Evolutionary conservation across 805 yeast genomes (phyloP), one percentile per base, ranked within the genome.

Genomic region (Saccharomyces jurei): DNA sequence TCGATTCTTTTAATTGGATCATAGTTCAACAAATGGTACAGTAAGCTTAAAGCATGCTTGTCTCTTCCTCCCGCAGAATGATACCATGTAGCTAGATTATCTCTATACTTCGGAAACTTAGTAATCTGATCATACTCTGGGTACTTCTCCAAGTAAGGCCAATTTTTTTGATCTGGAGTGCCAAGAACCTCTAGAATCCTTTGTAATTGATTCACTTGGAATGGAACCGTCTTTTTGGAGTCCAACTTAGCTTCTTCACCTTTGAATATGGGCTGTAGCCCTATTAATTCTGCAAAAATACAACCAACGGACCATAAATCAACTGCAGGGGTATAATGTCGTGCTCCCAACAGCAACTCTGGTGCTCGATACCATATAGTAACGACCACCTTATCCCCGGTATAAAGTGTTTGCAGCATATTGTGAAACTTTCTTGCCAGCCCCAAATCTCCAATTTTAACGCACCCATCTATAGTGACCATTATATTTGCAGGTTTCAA

Each of bases 201-300:
- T 63, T 87, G 86, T 66, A 92, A 78, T 72, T 94, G 99, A 66
- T 88, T 91, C 55, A 86, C 83, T 70, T 94, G 99, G 70, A 94
- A 94, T 2, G 98, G 97, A 4, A 92, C 91, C 54, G 83, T 86
- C 65, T 92, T 91, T 65, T 90, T 92, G 60, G 87, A 87, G 68
- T 91, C 98, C 80, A 92, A 87, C 63, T 92, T 92, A 13, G 96
- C 94, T 66, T 94, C 99, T 71, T 94, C 99, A 52, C 99, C 99
- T 69, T 94, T 94, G 74, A 94, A 94, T 9, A 94, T 84, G 0
- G 99, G 99, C 62, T 96, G 74, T 31, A 94, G 71, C 1, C 96
- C 88, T 13, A 94, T 74, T 51, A 94, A 73, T 67, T 94, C 99
- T 0, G 97, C 98, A 60, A 92, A 74, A 3, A 91, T 91, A 68